phyloP scores from a whole-genome alignment of 2,329 filamentous ascomycete genomes.

The Fusarium xyrophilum region DNA sequence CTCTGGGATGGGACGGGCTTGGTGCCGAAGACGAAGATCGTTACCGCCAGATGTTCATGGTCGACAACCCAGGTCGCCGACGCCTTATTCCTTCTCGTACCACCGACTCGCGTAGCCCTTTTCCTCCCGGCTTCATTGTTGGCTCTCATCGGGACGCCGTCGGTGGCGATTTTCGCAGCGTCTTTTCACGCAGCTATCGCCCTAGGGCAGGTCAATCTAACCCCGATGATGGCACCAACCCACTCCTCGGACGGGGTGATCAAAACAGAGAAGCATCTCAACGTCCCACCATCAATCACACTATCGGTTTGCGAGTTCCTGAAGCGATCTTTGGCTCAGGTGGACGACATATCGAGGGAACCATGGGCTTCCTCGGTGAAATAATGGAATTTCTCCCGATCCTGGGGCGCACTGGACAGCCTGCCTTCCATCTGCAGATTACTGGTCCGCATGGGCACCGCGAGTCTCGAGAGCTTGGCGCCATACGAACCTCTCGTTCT shows the following conservation, averaged over 20 bases:
- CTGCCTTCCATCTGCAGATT: conserved; percentile 67
- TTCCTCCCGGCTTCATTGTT: conserved; percentile 64
- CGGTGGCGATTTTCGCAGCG: conserved; percentile 59
- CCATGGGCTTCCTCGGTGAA: conserved; percentile 63
- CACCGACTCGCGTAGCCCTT: conserved; percentile 61
- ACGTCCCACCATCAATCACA: conserved; percentile 57
- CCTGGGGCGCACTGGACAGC: conserved; percentile 54
- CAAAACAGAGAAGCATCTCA: conserved; percentile 55
- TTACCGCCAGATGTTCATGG: conserved; percentile 56
- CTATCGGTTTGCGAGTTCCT: conserved; percentile 61
- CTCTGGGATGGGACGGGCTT: conserved; percentile 65
- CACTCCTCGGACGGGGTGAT: conserved; percentile 74
- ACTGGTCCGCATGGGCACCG: conserved; percentile 56
- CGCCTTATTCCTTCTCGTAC: conserved; percentile 45
- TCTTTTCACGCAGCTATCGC: conserved; percentile 60
- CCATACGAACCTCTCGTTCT: conserved; percentile 51
- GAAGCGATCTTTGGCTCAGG: conserved; percentile 53
- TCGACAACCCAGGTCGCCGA: conserved; percentile 58
- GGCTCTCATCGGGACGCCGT: conserved; percentile 58
- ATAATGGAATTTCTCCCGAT: conserved; percentile 62
- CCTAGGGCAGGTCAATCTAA: conserved; percentile 60
- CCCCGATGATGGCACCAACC: conserved; percentile 84
- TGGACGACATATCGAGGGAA: conserved; percentile 53
- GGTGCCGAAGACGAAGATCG: conserved; percentile 58
- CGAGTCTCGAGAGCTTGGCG: conserved; percentile 58